These are phyloP conservation scores for Pythium utonaiense DNA, from an alignment of 352 stramenopile species.

Conservation along the genomic window DNA sequence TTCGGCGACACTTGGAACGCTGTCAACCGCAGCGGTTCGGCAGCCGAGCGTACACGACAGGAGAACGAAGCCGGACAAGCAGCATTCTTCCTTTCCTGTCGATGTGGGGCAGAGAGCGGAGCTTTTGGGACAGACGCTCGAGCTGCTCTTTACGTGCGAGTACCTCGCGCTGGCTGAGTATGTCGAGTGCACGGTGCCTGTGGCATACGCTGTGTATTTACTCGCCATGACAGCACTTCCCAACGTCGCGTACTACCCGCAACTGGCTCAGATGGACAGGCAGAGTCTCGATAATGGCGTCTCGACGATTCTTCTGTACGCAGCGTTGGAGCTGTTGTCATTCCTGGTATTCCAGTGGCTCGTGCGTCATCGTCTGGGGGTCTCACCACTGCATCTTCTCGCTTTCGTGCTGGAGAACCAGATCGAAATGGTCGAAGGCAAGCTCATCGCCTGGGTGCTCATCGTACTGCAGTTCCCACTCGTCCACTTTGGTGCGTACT, in stretches of 20 bases:
- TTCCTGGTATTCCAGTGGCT: constrained; percentile 7
- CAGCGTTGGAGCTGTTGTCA: constrained; percentile 7
- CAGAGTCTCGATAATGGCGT: not conserved
- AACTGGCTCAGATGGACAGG: too few relatives aligned
- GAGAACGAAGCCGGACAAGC: too few relatives aligned
- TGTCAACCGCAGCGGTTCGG: too few relatives aligned
- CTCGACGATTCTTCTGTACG: constrained; percentile 6
- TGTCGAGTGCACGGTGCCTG: constrained; percentile 13
- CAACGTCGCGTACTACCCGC: constrained; percentile 10
- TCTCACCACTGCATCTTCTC: constrained; percentile 29
- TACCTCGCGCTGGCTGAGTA: constrained; percentile 15
- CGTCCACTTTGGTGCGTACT: constrained; percentile 26
- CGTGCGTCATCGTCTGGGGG: not conserved
- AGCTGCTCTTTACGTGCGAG: constrained; percentile 21
- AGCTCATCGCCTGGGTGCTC: constrained; percentile 28
- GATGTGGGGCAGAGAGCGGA: not conserved
- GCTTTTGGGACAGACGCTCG: constrained; percentile 6
- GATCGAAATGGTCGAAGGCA: constrained; percentile 26
- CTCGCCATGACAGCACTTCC: constrained; percentile 3
- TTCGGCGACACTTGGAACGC: too few relatives aligned
- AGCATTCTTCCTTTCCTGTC: too few relatives aligned
- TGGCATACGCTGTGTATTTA: constrained; percentile 13
- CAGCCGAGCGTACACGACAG: too few relatives aligned
- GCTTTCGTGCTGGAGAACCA: constrained; percentile 41
- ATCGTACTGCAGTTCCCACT: constrained; percentile 33